These are phyloP conservation scores for Kodamaea suecica DNA, from an alignment of 1,139 yeast genomes.

Conservation along the genomic window DNA sequence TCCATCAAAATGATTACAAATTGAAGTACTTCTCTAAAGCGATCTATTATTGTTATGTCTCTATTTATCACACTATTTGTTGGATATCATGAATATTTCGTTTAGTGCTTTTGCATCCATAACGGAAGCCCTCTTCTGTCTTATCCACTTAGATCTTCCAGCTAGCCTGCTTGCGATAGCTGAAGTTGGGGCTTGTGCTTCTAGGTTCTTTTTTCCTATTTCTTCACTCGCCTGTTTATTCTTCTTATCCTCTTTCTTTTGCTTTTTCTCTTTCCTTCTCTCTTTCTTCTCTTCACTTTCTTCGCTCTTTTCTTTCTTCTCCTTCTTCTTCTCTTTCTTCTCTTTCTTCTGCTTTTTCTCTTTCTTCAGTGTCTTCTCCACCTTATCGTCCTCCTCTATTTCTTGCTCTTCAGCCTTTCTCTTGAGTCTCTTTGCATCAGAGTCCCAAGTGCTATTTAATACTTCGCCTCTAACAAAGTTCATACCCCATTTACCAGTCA, in stretches of 20 bases:
- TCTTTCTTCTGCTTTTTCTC: constrained; percentile 21
- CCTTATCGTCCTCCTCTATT: constrained; percentile 8
- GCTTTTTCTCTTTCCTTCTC: constrained; percentile 16
- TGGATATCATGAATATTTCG: constrained; percentile 86
- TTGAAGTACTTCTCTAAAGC: not conserved
- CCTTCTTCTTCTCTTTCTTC: constrained; percentile 25
- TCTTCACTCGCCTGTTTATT: constrained; percentile 28
- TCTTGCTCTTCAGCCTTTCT: constrained; percentile 11
- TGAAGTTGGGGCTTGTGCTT: constrained; percentile 11
- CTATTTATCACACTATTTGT: too few relatives aligned
- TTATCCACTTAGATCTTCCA: constrained; percentile 81
- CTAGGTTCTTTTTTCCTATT: constrained; percentile 18
- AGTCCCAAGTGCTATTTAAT: constrained; percentile 80
- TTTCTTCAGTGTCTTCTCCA: constrained; percentile 3
- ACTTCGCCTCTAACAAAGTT: constrained; percentile 83
- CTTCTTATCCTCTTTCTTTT: constrained; percentile 19
- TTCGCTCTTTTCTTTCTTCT: constrained; percentile 25
- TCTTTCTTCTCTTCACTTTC: constrained; percentile 21
- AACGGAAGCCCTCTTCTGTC: constrained; percentile 85
- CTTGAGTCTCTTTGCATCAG: constrained; percentile 44
- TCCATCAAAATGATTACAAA: too few relatives aligned
- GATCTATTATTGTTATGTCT: constrained; percentile 5
- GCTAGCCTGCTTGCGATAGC: constrained; percentile 63
- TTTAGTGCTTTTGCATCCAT: constrained; percentile 85
- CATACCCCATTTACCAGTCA: constrained; percentile 83